These are phyloP conservation scores for Tephrocybe sp. DNA, from an alignment of 768 basidiomycete genomes.

Conservation along the genomic window DNA sequence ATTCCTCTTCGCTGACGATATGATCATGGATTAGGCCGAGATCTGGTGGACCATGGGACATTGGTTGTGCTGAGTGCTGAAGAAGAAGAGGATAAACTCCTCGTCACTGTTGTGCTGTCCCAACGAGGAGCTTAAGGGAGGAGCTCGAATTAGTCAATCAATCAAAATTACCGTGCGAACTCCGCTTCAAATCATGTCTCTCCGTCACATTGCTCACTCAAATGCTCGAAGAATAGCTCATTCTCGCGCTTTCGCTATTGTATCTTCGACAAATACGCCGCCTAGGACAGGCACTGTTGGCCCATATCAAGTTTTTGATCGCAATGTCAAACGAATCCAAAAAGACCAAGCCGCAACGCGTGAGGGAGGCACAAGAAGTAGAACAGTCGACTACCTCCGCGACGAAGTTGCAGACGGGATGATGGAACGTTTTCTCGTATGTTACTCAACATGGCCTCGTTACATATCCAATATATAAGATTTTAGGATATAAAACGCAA, in stretches of 20 bases:
- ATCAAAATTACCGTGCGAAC: neutral
- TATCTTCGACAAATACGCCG: constrained; percentile 42
- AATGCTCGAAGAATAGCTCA: constrained; percentile 13
- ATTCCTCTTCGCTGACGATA: constrained; percentile 28
- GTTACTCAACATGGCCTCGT: constrained; percentile 15
- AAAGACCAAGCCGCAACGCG: constrained; percentile 68
- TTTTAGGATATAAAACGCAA: constrained; percentile 86
- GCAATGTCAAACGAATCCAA: constrained; percentile 73
- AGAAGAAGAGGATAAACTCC: too few relatives aligned
- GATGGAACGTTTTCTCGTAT: constrained; percentile 86
- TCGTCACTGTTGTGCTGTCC: too few relatives aligned
- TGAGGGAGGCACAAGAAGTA: constrained; percentile 59
- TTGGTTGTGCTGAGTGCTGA: neutral
- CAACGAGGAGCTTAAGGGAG: too few relatives aligned
- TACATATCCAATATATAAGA: constrained; percentile 1
- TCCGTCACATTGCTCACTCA: constrained; percentile 18
- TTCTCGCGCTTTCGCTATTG: constrained; percentile 47
- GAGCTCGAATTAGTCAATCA: neutral
- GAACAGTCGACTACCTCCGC: constrained; percentile 88
- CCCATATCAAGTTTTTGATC: constrained; percentile 87
- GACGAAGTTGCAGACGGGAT: constrained; percentile 89
- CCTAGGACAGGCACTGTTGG: constrained; percentile 48
- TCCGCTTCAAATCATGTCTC: constrained; percentile 21
- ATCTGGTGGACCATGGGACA: constrained; percentile 20
- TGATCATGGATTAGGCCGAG: neutral